phyloP scores from a whole-genome alignment of 1,139 yeast genomes.

The Wickerhamomyces sp. region DNA sequence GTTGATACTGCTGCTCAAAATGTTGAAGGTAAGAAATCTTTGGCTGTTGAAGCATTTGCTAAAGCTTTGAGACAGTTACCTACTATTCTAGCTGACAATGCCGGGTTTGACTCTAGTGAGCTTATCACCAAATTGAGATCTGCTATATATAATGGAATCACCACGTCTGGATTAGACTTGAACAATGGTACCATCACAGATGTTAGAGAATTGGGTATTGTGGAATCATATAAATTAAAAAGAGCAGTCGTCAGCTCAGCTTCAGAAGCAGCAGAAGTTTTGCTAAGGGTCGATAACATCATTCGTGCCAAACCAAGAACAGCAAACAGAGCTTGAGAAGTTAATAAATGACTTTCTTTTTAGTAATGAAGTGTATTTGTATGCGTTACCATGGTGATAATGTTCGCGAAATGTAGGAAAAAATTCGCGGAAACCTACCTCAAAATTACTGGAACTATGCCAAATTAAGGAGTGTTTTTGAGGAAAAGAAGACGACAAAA shows the following conservation, averaged over 20 bases:
- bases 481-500: not conserved
- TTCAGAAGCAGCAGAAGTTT: constrained; percentile 94
- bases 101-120: constrained; percentile 94
- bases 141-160: constrained; percentile 88
- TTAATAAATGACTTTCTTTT: not conserved
- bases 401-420: not conserved
- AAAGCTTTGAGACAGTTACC: constrained; percentile 93
- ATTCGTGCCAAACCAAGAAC: constrained; percentile 97
- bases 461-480: not conserved
- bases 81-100: constrained; percentile 92
- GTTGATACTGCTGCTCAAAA: constrained; percentile 94
- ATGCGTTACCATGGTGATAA: no score
- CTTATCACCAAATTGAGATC: constrained; percentile 87
- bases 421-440: not conserved
- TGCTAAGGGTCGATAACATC: constrained; percentile 91
- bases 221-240: constrained; percentile 88
- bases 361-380: no score
- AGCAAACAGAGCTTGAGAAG: constrained; percentile 59
- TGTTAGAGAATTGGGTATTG: constrained; percentile 90
- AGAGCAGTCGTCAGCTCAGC: constrained; percentile 95
- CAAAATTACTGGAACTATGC: not conserved
- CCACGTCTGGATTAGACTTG: constrained; percentile 87
- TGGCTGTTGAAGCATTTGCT: constrained; percentile 94
- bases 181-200: constrained; percentile 82
- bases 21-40: constrained; percentile 87